Evolutionary conservation across 2,329 filamentous ascomycete species (phyloP), one percentile per base, ranked within the genome.

Genomic region (Lachnellula subtilissima): DNA sequence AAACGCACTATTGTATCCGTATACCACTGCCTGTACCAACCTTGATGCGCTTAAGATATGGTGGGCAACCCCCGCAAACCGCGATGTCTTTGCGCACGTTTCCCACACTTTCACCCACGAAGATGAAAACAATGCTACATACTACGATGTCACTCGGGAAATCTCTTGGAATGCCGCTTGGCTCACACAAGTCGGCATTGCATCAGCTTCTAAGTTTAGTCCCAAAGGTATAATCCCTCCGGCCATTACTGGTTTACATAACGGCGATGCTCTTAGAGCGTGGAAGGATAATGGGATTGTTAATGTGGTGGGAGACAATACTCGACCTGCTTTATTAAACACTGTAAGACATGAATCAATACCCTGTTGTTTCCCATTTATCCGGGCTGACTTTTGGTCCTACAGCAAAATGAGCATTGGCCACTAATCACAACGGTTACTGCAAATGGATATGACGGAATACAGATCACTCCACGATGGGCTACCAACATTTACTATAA

Each of bases 401-500:
- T 8, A 50, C 43, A 64, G 58, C 40, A 57, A 51, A 64, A 65
- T 53, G 63, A 69, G 14, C 81, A 79, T 70, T 84, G 80, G 76
- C 79, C 82, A 0, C 73, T 81, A 37, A 80, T 76, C 50, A 80
- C 76, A 49, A 83, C 72, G 3, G 73, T 76, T 0, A 74, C 69
- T 0, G 64, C 59, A 11, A 81, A 85, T 61, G 82, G 82, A 0
- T 81, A 78, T 60, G 77, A 70, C 43, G 82, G 83, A 1, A 73
- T 84, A 42, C 75, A 76, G 56, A 75, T 85, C 50, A 78, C 82
- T 65, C 81, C 81, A 4, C 79, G 83, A 47, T 86, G 78, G 78
- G 79, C 82, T 1, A 82, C 80, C 3, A 77, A 79, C 43, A 85
- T 86, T 58, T 86, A 85, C 72, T 86, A 82, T 74, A 84, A 86